A percentile compares a stretch with the other conserved stretches of the same genome.
Conservation (phyloP, 2,329 filamentous ascomycete species). For the Cladosporium velox region DNA sequence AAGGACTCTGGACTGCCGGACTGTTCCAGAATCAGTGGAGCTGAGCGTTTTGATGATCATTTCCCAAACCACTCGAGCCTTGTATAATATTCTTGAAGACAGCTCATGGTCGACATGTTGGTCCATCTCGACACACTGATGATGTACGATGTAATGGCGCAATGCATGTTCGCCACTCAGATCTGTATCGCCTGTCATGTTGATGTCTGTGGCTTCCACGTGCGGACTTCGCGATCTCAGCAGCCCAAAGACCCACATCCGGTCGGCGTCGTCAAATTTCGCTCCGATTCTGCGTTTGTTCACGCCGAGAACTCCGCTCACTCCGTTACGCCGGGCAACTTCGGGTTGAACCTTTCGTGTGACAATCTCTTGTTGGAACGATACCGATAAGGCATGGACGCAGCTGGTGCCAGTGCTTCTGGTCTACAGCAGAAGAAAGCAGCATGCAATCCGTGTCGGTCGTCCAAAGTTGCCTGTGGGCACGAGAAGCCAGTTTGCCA, state of each 20-base stretch:
- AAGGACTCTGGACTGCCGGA: not conserved
- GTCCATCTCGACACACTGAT: not conserved
- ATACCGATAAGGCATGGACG: conserved; percentile 6
- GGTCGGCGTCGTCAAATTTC: conserved; percentile 1
- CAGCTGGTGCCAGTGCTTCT: conserved; percentile 8
- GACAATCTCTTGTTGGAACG: not conserved
- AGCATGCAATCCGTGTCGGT: conserved; percentile 36
- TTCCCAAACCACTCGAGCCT: not conserved
- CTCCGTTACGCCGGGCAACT: not conserved
- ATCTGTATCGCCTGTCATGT: not conserved
- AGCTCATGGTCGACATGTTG: not conserved
- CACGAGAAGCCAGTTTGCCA: conserved; percentile 34
- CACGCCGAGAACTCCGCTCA: not conserved
- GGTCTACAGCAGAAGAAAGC: conserved; percentile 19
- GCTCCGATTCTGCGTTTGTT: not conserved
- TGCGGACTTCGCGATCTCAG: not conserved
- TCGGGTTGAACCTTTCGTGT: not conserved
- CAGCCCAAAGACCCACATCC: not conserved
- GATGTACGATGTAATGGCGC: not conserved
- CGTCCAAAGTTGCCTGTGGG: conserved; percentile 36
- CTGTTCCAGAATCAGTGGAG: not conserved
- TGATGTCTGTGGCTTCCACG: not conserved
- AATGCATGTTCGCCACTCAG: not conserved
- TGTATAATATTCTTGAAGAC: not conserved
- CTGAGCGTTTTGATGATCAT: not conserved